phyloP scores from a whole-genome alignment of 805 yeast species.

The Nakazawaea molendinolei region DNA sequence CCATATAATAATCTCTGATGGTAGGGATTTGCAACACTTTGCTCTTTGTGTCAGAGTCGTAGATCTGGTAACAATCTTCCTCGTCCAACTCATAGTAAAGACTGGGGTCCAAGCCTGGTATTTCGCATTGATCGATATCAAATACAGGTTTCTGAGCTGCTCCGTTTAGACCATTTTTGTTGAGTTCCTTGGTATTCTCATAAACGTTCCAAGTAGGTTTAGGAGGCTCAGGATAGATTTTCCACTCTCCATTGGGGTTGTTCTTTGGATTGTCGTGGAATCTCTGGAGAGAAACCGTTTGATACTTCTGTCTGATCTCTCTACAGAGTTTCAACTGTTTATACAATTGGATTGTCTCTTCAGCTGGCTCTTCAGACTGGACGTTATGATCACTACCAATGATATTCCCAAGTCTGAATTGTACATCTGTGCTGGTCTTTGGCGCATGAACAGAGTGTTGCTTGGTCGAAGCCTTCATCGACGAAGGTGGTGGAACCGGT shows the following conservation, averaged over 20 bases:
- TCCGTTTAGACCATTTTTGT: constrained; percentile 15
- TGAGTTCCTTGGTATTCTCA: constrained; percentile 20
- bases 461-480: constrained; percentile 10
- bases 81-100: constrained; percentile 41
- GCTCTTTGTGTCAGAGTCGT: constrained; percentile 21
- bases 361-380: constrained; percentile 54
- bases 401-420: constrained; percentile 38
- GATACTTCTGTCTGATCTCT: constrained; percentile 70
- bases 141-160: constrained; percentile 36
- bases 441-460: constrained; percentile 15
- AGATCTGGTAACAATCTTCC: constrained; percentile 61
- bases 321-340: constrained; percentile 60
- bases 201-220: constrained; percentile 71
- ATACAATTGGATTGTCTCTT: constrained; percentile 60
- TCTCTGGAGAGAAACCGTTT: constrained; percentile 62
- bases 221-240: constrained; percentile 89
- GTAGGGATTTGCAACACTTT: constrained; percentile 67
- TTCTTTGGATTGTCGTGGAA: constrained; percentile 84
- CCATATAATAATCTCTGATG: constrained; percentile 77
- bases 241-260: constrained; percentile 46
- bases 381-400: constrained; percentile 41
- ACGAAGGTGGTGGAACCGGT: constrained; percentile 32
- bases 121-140: constrained; percentile 46
- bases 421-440: constrained; percentile 13
- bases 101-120: constrained; percentile 42